phyloP scores from a whole-genome alignment of 306 rosid genomes.

The Quercus aquifolioides region DNA sequence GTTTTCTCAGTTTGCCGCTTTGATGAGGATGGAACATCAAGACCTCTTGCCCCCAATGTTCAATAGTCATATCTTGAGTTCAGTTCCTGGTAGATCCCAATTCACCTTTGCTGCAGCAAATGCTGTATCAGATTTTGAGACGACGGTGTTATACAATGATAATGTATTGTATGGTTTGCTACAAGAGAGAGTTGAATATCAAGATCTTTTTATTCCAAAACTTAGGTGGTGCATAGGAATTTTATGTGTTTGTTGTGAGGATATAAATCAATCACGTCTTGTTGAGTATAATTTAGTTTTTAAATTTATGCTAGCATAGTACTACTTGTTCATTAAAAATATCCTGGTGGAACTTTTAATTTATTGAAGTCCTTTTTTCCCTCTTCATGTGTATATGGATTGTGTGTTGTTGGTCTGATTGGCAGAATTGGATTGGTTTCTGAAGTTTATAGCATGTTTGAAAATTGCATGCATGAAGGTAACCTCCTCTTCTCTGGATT shows the following conservation, averaged over 20 bases:
- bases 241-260: neutral
- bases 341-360: no score
- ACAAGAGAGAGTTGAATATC: neutral
- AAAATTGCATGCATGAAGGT: no score
- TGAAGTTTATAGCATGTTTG: no score
- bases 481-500: no score
- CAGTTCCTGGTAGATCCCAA: neutral
- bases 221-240: neutral
- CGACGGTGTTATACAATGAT: neutral
- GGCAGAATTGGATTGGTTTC: no score
- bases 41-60: neutral
- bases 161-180: slow-evolving; percentile 1
- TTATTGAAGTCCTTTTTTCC: no score
- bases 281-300: neutral
- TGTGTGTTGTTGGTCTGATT: no score
- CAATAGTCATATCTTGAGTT: neutral
- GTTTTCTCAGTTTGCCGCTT: neutral
- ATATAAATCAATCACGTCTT: neutral
- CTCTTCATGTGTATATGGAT: no score
- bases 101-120: neutral
- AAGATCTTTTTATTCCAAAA: neutral
- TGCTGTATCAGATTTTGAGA: neutral
- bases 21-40: neutral
- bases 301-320: neutral
- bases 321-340: no score